Conservation (phyloP, 2,329 filamentous ascomycete genomes). For the Mycocentrospora acerina region DNA sequence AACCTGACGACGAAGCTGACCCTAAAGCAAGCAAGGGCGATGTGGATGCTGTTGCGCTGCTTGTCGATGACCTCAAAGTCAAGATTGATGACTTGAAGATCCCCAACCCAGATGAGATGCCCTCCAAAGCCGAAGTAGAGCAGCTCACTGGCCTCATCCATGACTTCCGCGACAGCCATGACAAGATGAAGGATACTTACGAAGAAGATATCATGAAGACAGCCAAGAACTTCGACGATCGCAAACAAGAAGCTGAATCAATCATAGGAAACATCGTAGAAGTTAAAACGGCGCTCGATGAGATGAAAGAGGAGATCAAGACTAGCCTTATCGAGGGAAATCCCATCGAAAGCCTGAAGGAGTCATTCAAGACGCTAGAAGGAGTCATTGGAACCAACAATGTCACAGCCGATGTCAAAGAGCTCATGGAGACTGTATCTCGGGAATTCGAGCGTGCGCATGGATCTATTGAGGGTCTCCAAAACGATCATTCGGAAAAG, state of each 20-base stretch:
- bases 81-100: constrained; percentile 72
- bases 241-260: constrained; percentile 78
- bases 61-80: constrained; percentile 82
- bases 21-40: constrained; percentile 77
- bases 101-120: constrained; percentile 68
- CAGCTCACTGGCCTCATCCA: constrained; percentile 57
- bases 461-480: constrained; percentile 74
- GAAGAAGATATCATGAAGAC: constrained; percentile 73
- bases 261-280: constrained; percentile 77
- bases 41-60: constrained; percentile 74
- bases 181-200: constrained; percentile 71
- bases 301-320: constrained; percentile 75
- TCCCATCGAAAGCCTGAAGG: constrained; percentile 59
- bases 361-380: constrained; percentile 67
- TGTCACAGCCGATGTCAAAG: constrained; percentile 54
- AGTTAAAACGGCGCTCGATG: constrained; percentile 74
- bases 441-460: constrained; percentile 85
- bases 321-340: constrained; percentile 75
- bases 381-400: constrained; percentile 60
- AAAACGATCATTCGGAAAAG: constrained; percentile 72
- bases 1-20: constrained; percentile 55
- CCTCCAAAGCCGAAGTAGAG: constrained; percentile 74
- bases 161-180: constrained; percentile 59
- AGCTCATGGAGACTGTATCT: constrained; percentile 72
- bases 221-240: constrained; percentile 77